Conservation (phyloP, 2,329 filamentous ascomycete species). For the Penicillium sp. region DNA sequence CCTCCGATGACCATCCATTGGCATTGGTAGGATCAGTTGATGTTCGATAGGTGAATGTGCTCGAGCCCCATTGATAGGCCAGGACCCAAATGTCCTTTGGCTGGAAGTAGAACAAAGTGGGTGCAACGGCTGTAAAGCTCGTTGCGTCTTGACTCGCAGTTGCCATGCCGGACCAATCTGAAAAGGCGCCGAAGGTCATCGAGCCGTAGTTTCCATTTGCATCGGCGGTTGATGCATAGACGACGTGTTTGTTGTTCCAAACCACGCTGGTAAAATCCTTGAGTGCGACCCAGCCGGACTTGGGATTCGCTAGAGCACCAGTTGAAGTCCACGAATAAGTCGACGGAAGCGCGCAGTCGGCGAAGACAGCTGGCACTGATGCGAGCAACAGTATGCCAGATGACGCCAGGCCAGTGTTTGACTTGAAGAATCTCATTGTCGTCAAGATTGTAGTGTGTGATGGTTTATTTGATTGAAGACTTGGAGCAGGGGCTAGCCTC, state of each 20-base stretch:
- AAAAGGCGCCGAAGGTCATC: slow-evolving; percentile 50
- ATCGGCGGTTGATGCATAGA: slow-evolving; percentile 50
- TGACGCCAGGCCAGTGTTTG: background rate
- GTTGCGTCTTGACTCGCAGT: slow-evolving; percentile 47
- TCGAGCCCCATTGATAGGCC: slow-evolving; percentile 56
- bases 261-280: slow-evolving; percentile 54
- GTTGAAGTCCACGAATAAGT: slow-evolving; percentile 52
- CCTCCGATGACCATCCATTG: slow-evolving; percentile 49
- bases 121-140: slow-evolving; percentile 45
- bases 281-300: slow-evolving; percentile 48
- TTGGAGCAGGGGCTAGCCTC: background rate
- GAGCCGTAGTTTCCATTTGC: slow-evolving; percentile 45
- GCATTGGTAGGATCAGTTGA: slow-evolving; percentile 50
- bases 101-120: slow-evolving; percentile 55
- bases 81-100: slow-evolving; percentile 58
- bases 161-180: slow-evolving; percentile 46
- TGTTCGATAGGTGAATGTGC: slow-evolving; percentile 53
- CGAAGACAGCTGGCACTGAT: background rate
- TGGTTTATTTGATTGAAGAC: background rate
- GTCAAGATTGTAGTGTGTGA: background rate
- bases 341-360: slow-evolving; percentile 39
- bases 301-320: slow-evolving; percentile 44
- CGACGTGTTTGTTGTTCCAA: slow-evolving; percentile 53
- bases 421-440: background rate
- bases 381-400: background rate